Conservation (phyloP, 352 stramenopile species). For the Phytopythium oedochilum region DNA sequence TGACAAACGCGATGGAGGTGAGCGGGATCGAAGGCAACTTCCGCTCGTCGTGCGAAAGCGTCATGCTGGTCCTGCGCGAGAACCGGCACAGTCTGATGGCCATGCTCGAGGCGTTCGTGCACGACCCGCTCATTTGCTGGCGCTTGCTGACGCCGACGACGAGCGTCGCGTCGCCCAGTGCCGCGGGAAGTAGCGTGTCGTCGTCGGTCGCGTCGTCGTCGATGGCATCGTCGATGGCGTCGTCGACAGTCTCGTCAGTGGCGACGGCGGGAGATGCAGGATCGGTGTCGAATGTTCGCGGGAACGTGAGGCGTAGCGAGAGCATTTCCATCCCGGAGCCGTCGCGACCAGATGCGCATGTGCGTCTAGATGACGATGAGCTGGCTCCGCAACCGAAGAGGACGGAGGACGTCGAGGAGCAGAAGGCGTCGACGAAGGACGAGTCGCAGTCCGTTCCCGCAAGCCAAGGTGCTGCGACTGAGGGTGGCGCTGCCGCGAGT, state of each 20-base stretch:
- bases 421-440: not conserved
- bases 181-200: conserved; percentile 19
- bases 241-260: conserved; percentile 21
- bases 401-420: conserved; percentile 1
- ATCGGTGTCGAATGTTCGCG: conserved; percentile 1
- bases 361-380: conserved; percentile 17
- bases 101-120: conserved; percentile 99
- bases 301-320: conserved; percentile 26
- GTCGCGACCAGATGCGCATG: conserved; percentile 17
- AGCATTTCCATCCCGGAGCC: conserved; percentile 55
- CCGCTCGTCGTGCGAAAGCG: conserved; percentile 95
- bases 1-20: conserved; percentile 99
- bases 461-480: not conserved
- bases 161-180: conserved; percentile 42
- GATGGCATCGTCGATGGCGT: conserved; percentile 16
- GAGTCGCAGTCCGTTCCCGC: not conserved
- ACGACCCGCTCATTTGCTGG: conserved; percentile 99
- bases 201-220: conserved; percentile 30
- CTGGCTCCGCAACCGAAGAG: conserved; percentile 7
- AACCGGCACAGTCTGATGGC: conserved; percentile 98
- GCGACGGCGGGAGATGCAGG: not conserved
- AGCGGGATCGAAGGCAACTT: conserved; percentile 98
- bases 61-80: conserved; percentile 97
- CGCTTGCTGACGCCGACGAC: conserved; percentile 80
- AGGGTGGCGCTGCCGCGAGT: conserved; percentile 7